Evolutionary conservation across 1,284 basidiomycete genomes (phyloP).

Genomic region (Crocinoboletus sp.): DNA sequence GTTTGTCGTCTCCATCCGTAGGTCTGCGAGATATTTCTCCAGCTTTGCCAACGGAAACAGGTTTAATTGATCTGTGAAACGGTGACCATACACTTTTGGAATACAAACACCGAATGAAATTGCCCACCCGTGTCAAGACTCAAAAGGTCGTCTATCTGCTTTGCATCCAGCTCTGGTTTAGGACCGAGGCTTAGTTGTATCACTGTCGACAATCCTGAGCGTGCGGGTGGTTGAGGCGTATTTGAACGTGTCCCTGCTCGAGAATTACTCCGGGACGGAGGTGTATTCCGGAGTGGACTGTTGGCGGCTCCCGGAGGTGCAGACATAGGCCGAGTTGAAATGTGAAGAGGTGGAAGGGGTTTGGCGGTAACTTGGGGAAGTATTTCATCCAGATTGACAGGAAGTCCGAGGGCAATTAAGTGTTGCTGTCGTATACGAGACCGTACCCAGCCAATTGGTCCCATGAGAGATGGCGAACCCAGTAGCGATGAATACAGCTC

Average conservation of each 20-base stretch:
- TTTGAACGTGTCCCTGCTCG: conserved; percentile 46
- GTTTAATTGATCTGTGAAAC: conserved; percentile 57
- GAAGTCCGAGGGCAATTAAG: conserved; percentile 85
- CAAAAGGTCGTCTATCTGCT: conserved; percentile 61
- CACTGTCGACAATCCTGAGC: conserved; percentile 31
- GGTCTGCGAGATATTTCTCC: conserved; percentile 59
- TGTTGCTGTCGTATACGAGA: conserved; percentile 86
- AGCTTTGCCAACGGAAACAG: conserved; percentile 65
- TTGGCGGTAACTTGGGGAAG: conserved; percentile 69
- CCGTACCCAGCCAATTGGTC: conserved; percentile 88
- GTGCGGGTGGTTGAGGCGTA: conserved; percentile 50
- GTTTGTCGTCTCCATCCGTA: conserved; percentile 65
- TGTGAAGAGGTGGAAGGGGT: conserved; percentile 73
- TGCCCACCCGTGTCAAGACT: conserved; percentile 60
- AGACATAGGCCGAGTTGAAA: conserved; percentile 77
- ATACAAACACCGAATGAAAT: conserved; percentile 5
- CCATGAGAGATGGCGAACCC: conserved; percentile 59
- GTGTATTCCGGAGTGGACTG: conserved; percentile 34
- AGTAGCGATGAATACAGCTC: conserved; percentile 67
- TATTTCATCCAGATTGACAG: conserved; percentile 91
- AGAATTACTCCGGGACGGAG: conserved; percentile 39
- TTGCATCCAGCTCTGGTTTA: conserved; percentile 66
- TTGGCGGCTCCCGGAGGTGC: conserved; percentile 63
- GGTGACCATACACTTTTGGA: conserved; percentile 3
- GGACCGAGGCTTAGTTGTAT: conserved; percentile 62